These are phyloP conservation scores for Termitomyces sp. DNA, from an alignment of 768 basidiomycete genomes.

Conservation along the genomic window DNA sequence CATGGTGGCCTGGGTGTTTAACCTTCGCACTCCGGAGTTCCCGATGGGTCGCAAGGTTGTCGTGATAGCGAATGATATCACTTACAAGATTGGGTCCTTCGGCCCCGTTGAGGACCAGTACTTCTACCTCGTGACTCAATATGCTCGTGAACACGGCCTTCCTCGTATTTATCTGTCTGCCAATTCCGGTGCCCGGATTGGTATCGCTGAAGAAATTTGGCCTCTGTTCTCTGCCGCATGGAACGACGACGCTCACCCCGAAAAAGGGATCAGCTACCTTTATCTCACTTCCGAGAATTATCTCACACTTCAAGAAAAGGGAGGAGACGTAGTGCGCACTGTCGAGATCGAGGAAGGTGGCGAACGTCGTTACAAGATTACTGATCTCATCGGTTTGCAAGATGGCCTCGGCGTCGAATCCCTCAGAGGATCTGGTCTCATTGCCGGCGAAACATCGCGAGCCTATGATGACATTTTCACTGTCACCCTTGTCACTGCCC, in stretches of 20 bases:
- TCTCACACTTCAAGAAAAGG: conserved; percentile 86
- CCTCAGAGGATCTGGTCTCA: conserved; percentile 92
- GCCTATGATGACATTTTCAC: conserved; percentile 99
- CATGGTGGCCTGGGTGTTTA: conserved; percentile 99
- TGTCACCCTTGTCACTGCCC: conserved; percentile 96
- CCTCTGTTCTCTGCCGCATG: conserved; percentile 88
- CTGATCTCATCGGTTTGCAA: conserved; percentile 94
- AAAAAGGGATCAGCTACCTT: conserved; percentile 94
- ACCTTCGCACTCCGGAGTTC: conserved; percentile 86
- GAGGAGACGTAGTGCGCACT: conserved; percentile 69
- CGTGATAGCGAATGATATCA: conserved; percentile 97
- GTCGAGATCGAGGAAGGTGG: conserved; percentile 82
- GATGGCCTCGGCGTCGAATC: conserved; percentile 97
- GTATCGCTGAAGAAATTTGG: conserved; percentile 89
- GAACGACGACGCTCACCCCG: conserved; percentile 75
- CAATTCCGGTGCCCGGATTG: conserved; percentile 97
- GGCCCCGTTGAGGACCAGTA: conserved; percentile 94
- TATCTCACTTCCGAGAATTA: conserved; percentile 93
- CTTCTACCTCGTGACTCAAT: conserved; percentile 93
- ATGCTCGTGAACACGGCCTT: conserved; percentile 81
- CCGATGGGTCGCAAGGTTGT: conserved; percentile 83
- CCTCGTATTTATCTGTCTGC: conserved; percentile 98
- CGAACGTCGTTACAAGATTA: conserved; percentile 89
- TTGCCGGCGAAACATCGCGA: conserved; percentile 96
- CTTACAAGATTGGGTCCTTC: conserved; percentile 97